phyloP scores from a whole-genome alignment of 164 flowering plant genomes.

The Chimonanthus salicifolius region DNA sequence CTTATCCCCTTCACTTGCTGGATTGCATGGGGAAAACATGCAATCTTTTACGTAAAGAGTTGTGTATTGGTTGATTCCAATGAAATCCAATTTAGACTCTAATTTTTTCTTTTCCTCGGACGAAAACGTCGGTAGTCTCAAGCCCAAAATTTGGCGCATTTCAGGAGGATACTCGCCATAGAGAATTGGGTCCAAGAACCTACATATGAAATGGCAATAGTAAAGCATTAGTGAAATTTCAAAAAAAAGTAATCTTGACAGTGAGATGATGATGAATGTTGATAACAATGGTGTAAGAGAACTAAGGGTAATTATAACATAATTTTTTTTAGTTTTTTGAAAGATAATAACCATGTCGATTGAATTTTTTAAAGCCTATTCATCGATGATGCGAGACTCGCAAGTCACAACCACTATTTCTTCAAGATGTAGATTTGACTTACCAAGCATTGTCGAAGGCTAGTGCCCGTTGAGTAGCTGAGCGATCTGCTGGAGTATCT shows the following conservation, averaged over 20 bases:
- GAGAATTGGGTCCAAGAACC: conserved; percentile 40
- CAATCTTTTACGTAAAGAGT: conserved; percentile 20
- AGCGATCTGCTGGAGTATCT: background rate
- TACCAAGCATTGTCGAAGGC: background rate
- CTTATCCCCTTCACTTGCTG: background rate
- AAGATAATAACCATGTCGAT: too few species aligned
- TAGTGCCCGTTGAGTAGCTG: background rate
- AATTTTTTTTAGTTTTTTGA: too few species aligned
- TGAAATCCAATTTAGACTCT: conserved; percentile 28
- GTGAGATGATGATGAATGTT: too few species aligned
- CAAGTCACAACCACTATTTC: too few species aligned
- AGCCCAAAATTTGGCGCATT: background rate
- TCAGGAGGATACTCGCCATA: conserved; percentile 38
- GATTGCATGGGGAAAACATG: conserved; percentile 7
- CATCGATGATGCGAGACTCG: too few species aligned
- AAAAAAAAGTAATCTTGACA: too few species aligned
- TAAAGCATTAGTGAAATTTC: too few species aligned
- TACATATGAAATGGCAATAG: background rate
- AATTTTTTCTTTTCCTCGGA: conserved; percentile 17
- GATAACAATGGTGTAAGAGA: too few species aligned
- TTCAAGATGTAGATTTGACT: background rate
- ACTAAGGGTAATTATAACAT: too few species aligned
- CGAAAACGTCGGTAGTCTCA: conserved; percentile 23
- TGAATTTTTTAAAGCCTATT: too few species aligned
- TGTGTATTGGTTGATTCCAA: conserved; percentile 25